Percentiles rank a stretch among this genome's conserved stretches.
phyloP scores from a whole-genome alignment of 176 grass and related monocot species.

The Ananas comosus region DNA sequence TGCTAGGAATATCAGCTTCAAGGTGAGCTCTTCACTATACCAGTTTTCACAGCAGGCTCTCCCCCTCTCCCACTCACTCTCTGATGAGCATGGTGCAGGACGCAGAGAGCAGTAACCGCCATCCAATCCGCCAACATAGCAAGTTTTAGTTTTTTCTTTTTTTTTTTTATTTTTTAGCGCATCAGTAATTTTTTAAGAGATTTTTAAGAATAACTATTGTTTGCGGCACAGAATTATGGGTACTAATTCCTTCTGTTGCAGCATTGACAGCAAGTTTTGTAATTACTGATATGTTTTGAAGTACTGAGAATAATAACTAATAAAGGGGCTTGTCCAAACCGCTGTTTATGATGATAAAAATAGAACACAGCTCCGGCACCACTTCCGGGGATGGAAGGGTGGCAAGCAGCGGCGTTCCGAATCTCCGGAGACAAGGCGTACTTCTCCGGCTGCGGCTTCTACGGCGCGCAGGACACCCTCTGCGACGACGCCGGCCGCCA shows the following conservation, averaged over 20 bases:
- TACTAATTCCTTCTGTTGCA: too few species aligned
- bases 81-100: background rate
- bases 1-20: constrained; percentile 99
- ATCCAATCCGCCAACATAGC: too few species aligned
- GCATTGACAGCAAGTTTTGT: too few species aligned
- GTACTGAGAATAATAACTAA: background rate
- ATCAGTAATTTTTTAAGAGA: too few species aligned
- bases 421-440: constrained; percentile 95
- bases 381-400: constrained; percentile 70
- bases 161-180: too few species aligned
- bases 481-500: constrained; percentile 84
- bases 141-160: too few species aligned
- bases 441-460: constrained; percentile 90
- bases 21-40: constrained; percentile 31
- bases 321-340: background rate
- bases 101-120: background rate
- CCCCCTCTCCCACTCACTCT: background rate
- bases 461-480: constrained; percentile 96
- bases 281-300: too few species aligned
- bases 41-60: background rate
- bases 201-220: too few species aligned
- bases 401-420: constrained; percentile 89
- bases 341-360: background rate
- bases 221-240: too few species aligned
- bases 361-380: constrained; percentile 96